Conservation (phyloP, 257 asterid species). For the Pogostemon cablin region DNA sequence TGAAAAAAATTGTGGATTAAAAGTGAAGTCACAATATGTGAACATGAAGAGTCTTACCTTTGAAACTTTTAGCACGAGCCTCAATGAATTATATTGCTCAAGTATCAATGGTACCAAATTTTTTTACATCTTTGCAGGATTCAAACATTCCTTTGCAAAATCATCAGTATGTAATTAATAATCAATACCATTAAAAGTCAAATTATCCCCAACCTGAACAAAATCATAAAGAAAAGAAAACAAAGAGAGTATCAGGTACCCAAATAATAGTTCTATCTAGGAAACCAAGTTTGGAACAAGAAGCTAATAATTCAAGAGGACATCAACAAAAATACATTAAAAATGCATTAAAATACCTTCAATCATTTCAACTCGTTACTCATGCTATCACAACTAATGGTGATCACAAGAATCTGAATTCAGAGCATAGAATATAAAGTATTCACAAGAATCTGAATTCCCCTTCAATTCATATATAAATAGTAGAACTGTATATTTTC, state of each 20-base stretch:
- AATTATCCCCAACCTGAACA: constrained; percentile 42
- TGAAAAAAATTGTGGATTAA: neutral
- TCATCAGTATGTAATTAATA: constrained; percentile 68
- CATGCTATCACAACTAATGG: too few relatives aligned
- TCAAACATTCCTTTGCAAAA: constrained; percentile 78
- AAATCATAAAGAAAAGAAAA: constrained; percentile 8
- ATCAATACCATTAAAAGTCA: constrained; percentile 77
- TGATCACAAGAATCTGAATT: too few relatives aligned
- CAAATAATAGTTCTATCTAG: too few relatives aligned
- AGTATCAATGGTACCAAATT: constrained; percentile 85
- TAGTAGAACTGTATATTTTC: too few relatives aligned
- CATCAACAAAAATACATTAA: too few relatives aligned
- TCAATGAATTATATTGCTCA: constrained; percentile 94
- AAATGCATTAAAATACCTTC: too few relatives aligned
- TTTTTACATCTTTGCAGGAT: constrained; percentile 93
- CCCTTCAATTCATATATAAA: too few relatives aligned
- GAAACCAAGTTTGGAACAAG: too few relatives aligned
- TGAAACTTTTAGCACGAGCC: constrained; percentile 86
- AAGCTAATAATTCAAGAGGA: too few relatives aligned
- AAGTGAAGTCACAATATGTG: constrained; percentile 11
- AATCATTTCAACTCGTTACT: too few relatives aligned
- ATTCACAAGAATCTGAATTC: too few relatives aligned
- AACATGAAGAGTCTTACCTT: constrained; percentile 49
- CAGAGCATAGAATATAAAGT: too few relatives aligned
- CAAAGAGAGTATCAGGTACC: neutral